These are phyloP conservation scores for Mayamaea pseudoterrestris DNA, from an alignment of 108 stramenopile genomes.

Conservation along the genomic window DNA sequence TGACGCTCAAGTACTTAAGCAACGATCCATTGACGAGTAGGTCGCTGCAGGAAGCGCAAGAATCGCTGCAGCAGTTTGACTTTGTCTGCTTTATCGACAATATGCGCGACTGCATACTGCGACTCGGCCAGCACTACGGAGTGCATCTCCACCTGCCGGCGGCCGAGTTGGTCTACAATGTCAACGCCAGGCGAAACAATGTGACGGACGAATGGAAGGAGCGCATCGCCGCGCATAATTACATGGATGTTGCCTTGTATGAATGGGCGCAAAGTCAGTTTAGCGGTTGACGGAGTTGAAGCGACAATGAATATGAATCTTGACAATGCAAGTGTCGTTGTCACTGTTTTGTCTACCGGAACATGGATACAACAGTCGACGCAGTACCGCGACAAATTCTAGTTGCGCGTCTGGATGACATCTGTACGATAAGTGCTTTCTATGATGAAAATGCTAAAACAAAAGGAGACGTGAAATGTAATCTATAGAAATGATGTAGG, in stretches of 20 bases:
- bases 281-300: no score
- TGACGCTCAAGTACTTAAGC: neutral
- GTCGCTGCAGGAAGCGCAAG: neutral
- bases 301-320: no score
- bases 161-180: neutral
- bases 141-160: neutral
- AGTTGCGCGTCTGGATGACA: no score
- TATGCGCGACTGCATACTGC: neutral
- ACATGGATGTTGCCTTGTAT: neutral
- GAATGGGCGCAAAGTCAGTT: conserved; percentile 3
- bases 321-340: no score
- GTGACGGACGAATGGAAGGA: neutral
- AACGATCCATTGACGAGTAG: neutral
- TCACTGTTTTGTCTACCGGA: no score
- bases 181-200: neutral
- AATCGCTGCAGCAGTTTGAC: neutral
- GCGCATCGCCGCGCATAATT: neutral
- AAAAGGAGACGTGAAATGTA: no score
- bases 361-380: no score
- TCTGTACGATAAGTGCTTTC: no score
- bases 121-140: neutral
- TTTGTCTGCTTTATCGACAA: neutral
- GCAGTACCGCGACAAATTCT: no score
- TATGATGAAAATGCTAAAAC: no score
- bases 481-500: no score